These are phyloP conservation scores for Lentinula sp. DNA, from an alignment of 768 basidiomycete genomes.

Conservation along the genomic window DNA sequence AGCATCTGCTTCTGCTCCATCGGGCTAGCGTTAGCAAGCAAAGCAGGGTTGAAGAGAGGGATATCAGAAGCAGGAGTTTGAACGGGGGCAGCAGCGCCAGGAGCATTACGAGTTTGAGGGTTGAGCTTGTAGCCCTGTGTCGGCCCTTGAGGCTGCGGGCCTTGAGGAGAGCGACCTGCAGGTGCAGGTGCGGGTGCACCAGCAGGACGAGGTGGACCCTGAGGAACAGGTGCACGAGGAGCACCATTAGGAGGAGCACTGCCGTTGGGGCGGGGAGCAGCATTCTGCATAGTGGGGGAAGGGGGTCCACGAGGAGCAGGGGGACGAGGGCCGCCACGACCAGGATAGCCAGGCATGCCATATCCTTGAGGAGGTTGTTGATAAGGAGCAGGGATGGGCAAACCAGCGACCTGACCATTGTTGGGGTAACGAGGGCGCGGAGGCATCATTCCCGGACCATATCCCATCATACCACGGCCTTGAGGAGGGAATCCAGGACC, in stretches of 20 bases:
- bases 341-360: slow-evolving; percentile 62
- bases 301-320: slow-evolving; percentile 64
- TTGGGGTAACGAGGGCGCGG: slow-evolving; percentile 83
- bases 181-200: slow-evolving; percentile 36
- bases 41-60: slow-evolving; percentile 40
- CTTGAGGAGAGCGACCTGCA: slow-evolving; percentile 20
- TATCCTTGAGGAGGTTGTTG: slow-evolving; percentile 73
- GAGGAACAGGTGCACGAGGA: slow-evolving; percentile 44
- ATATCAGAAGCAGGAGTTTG: slow-evolving; percentile 29
- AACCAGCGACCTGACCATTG: slow-evolving; percentile 64
- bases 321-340: slow-evolving; percentile 44
- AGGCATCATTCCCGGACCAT: slow-evolving; percentile 81
- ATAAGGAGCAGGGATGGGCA: slow-evolving; percentile 72
- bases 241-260: slow-evolving; percentile 49
- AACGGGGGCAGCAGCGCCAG: slow-evolving; percentile 21
- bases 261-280: slow-evolving; percentile 61
- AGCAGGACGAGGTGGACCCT: slow-evolving; percentile 26
- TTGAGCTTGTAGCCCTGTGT: slow-evolving; percentile 30
- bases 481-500: slow-evolving; percentile 80
- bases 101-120: slow-evolving; percentile 25
- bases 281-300: slow-evolving; percentile 57
- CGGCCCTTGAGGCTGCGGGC: slow-evolving; percentile 17
- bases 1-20: slow-evolving; percentile 99
- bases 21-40: slow-evolving; percentile 54
- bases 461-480: slow-evolving; percentile 73